Evolutionary conservation across 257 asterid genomes (phyloP).

Genomic region (Marsdenia floribunda): DNA sequence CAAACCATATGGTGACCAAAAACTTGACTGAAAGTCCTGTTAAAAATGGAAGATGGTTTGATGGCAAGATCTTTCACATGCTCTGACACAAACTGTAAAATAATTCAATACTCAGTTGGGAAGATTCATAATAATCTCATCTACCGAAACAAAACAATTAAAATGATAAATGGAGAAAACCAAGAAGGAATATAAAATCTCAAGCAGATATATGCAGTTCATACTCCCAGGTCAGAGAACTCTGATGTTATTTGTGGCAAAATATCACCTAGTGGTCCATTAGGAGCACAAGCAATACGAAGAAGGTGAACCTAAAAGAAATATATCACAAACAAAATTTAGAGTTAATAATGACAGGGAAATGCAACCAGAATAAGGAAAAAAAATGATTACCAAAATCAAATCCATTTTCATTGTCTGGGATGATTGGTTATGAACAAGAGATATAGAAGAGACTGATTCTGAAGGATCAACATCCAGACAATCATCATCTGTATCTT

Average conservation of each 20-base stretch:
- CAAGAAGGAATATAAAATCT: neutral
- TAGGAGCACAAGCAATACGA: slow-evolving; percentile 78
- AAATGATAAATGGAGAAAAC: slow-evolving; percentile 13
- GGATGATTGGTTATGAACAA: slow-evolving; percentile 37
- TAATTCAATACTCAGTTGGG: neutral
- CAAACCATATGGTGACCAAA: slow-evolving; percentile 71
- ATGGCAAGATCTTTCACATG: slow-evolving; percentile 60
- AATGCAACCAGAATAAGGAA: slow-evolving; percentile 8
- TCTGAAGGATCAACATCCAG: slow-evolving; percentile 40
- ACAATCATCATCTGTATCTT: slow-evolving; percentile 43
- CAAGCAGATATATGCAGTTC: slow-evolving; percentile 22
- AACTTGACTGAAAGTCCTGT: slow-evolving; percentile 54
- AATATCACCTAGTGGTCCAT: slow-evolving; percentile 75
- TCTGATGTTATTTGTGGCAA: slow-evolving; percentile 80
- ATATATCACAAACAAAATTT: slow-evolving; percentile 22
- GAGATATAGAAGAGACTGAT: slow-evolving; percentile 34
- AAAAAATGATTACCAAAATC: slow-evolving; percentile 58
- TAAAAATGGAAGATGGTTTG: slow-evolving; percentile 68
- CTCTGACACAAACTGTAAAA: slow-evolving; percentile 69
- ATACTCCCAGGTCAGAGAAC: slow-evolving; percentile 73
- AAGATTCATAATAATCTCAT: neutral
- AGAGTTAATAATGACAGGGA: slow-evolving; percentile 8
- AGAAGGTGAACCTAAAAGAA: slow-evolving; percentile 77
- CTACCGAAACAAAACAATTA: slow-evolving; percentile 12
- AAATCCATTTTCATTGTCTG: slow-evolving; percentile 61